Percentiles rank a stretch among this genome's conserved stretches.
Conservation (phyloP, 2,329 filamentous ascomycete species). For the Penicillium psychrosexuale region DNA sequence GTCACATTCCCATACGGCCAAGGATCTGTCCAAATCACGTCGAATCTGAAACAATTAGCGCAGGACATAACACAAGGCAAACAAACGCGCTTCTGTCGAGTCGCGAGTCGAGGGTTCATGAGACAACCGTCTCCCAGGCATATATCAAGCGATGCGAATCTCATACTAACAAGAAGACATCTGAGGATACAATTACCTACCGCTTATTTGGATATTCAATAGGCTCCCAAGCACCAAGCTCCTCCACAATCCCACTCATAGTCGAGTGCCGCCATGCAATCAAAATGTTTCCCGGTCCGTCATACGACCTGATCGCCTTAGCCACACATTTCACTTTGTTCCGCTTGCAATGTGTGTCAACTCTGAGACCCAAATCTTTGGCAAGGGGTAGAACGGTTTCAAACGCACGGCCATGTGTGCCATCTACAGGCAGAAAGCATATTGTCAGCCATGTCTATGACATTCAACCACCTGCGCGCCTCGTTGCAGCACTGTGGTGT, state of each 20-base stretch:
- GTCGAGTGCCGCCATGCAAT: slow-evolving; percentile 30
- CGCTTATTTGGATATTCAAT: slow-evolving; percentile 26
- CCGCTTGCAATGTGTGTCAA: slow-evolving; percentile 29
- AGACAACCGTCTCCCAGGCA: neutral
- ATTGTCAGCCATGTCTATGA: slow-evolving; percentile 1
- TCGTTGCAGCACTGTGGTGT: neutral
- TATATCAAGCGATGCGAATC: neutral
- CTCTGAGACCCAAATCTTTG: slow-evolving; percentile 23
- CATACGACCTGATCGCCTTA: slow-evolving; percentile 17
- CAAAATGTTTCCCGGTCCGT: slow-evolving; percentile 29
- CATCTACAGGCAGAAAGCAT: slow-evolving; percentile 8
- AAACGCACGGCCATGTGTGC: slow-evolving; percentile 17
- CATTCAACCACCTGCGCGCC: neutral
- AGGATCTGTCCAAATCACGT: slow-evolving; percentile 31
- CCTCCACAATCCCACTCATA: slow-evolving; percentile 22
- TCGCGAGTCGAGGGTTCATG: neutral
- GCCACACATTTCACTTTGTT: slow-evolving; percentile 24
- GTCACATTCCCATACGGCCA: slow-evolving; percentile 30
- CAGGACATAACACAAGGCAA: neutral
- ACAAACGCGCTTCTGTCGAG: neutral
- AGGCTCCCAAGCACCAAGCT: slow-evolving; percentile 20
- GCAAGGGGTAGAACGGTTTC: slow-evolving; percentile 30
- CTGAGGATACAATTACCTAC: slow-evolving; percentile 16
- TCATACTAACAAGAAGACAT: neutral
- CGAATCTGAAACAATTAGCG: slow-evolving; percentile 23